phyloP scores from a whole-genome alignment of 192 early-diverging fungal species.

The Mycoemilia scoparia region DNA sequence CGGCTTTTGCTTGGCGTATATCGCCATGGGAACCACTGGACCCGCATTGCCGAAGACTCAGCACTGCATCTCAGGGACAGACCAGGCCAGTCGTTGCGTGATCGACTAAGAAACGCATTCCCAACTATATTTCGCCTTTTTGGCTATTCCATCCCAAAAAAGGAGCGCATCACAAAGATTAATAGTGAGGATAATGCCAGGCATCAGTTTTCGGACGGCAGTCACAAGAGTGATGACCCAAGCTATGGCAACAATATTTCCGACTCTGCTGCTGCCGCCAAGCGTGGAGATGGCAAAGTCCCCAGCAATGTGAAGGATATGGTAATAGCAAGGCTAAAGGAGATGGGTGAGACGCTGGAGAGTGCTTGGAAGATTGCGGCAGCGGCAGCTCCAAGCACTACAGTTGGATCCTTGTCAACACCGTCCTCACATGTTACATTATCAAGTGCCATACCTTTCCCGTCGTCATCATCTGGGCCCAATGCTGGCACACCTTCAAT shows the following conservation, averaged over 20 bases:
- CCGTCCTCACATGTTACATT: no score
- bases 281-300: constrained; percentile 22
- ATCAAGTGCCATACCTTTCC: no score
- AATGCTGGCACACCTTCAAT: no score
- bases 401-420: no score
- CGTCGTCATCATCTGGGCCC: no score
- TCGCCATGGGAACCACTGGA: constrained; percentile 28
- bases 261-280: constrained; percentile 23
- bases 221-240: neutral
- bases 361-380: no score
- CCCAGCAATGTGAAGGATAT: constrained; percentile 16
- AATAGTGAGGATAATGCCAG: constrained; percentile 9
- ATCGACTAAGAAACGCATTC: constrained; percentile 29
- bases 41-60: constrained; percentile 23
- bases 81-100: constrained; percentile 27
- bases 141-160: constrained; percentile 27
- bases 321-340: constrained; percentile 10
- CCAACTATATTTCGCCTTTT: constrained; percentile 30
- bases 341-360: constrained; percentile 20
- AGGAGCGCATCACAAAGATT: constrained; percentile 28
- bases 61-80: constrained; percentile 20
- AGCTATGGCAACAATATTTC: constrained; percentile 5
- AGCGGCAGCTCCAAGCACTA: no score
- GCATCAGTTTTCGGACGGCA: neutral
- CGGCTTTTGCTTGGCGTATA: constrained; percentile 21